Evolutionary conservation across 202 grass and related monocot species (phyloP).

Genomic region (Panicum virgatum): DNA sequence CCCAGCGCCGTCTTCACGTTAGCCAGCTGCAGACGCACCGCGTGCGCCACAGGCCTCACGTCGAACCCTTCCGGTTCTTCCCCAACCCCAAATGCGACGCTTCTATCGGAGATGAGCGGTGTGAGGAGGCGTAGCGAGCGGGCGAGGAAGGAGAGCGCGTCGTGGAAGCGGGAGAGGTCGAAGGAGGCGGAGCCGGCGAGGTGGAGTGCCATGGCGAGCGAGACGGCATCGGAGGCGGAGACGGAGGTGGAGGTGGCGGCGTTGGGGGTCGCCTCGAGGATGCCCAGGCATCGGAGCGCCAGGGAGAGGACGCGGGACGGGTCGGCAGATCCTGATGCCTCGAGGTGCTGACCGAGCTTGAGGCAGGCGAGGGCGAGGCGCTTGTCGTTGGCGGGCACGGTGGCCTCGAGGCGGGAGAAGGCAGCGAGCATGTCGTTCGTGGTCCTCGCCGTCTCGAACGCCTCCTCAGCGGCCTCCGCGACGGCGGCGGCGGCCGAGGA

Average conservation of each 20-base stretch:
- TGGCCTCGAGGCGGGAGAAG: constrained; percentile 61
- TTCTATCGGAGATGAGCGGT: constrained; percentile 26
- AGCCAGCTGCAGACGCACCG: constrained; percentile 68
- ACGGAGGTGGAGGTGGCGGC: not conserved
- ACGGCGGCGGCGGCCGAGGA: constrained; percentile 16
- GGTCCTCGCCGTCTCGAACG: constrained; percentile 69
- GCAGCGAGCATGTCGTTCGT: constrained; percentile 57
- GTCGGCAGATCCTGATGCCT: constrained; percentile 49
- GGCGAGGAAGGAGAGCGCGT: constrained; percentile 75
- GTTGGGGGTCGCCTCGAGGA: constrained; percentile 48
- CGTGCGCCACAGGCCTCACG: constrained; percentile 72
- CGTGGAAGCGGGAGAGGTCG: constrained; percentile 84
- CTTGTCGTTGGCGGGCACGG: constrained; percentile 52
- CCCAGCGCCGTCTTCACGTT: constrained; percentile 91
- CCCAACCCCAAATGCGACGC: not conserved
- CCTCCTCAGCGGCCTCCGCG: constrained; percentile 53
- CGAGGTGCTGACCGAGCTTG: constrained; percentile 96
- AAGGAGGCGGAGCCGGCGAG: constrained; percentile 73
- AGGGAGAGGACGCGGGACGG: constrained; percentile 60
- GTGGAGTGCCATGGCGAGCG: constrained; percentile 91
- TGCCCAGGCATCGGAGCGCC: constrained; percentile 60
- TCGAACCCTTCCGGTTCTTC: constrained; percentile 60
- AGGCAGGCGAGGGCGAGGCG: constrained; percentile 86
- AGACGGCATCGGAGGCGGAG: constrained; percentile 53
- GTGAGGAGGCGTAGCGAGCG: constrained; percentile 68